Conservation (phyloP, 2,329 filamentous ascomycete species). For the Helminthosporium solani region DNA sequence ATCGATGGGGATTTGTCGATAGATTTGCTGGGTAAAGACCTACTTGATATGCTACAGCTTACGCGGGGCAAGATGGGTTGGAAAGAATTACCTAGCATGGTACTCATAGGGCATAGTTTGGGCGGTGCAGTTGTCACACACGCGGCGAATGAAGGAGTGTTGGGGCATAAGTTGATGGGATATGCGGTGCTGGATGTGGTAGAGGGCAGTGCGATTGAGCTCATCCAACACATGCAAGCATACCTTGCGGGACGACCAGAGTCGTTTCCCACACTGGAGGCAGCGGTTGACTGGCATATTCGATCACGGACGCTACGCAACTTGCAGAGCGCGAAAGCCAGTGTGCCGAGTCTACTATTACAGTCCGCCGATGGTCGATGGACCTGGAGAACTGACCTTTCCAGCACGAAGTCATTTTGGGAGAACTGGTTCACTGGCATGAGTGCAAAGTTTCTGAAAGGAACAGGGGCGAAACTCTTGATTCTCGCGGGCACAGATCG, state of each 20-base stretch:
- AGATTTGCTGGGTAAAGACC: constrained; percentile 69
- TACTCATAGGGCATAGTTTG: constrained; percentile 89
- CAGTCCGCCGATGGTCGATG: constrained; percentile 52
- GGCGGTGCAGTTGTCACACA: constrained; percentile 90
- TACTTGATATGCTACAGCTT: constrained; percentile 67
- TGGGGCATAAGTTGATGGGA: constrained; percentile 72
- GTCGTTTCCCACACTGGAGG: constrained; percentile 73
- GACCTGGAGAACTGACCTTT: constrained; percentile 84
- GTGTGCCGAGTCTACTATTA: constrained; percentile 77
- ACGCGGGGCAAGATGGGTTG: constrained; percentile 71
- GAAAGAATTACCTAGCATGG: constrained; percentile 68
- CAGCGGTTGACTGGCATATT: constrained; percentile 91
- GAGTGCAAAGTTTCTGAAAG: constrained; percentile 81
- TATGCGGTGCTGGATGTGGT: constrained; percentile 94
- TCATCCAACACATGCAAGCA: constrained; percentile 88
- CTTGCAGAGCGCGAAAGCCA: constrained; percentile 76
- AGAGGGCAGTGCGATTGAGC: constrained; percentile 91
- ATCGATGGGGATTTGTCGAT: constrained; percentile 67
- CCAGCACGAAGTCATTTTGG: constrained; percentile 86
- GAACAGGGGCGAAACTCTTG: constrained; percentile 79
- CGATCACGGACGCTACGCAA: constrained; percentile 86
- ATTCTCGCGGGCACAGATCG: constrained; percentile 87
- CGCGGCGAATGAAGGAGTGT: constrained; percentile 65
- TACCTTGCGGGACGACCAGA: constrained; percentile 81
- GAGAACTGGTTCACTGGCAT: constrained; percentile 89